Evolutionary conservation across 495 filamentous ascomycete species (phyloP), one percentile per base, ranked within the genome.

Genomic region (Penicillium paradoxum): DNA sequence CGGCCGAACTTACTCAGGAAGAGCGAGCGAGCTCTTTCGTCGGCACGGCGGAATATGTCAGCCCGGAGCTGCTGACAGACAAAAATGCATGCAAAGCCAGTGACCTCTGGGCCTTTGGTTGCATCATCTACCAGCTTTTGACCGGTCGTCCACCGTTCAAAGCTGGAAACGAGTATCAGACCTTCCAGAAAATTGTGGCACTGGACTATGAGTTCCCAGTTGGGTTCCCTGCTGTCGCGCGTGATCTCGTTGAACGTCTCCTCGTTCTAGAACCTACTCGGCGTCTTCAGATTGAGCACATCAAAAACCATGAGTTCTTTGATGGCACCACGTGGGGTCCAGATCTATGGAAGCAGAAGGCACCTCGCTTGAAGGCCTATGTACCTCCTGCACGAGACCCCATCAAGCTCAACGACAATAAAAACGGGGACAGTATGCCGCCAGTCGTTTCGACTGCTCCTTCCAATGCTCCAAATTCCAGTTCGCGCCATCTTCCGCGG

Each of bases 21-120:
- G 84, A 86, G 56, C 81, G 88, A 53, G 90, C 91, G 17, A 89
- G 87, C 29, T 97, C 93, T 4, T 99, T 99, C 71, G 95, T 99
- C 19, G 95, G 95, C 43, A 99, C 95, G 5, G 95, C 95, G 1
- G 95, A 99, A 67, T 99, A 99, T 64, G 95, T 99, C 56, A 96
- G 91, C 60, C 95, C 95, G 0, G 95, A 99, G 60, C 78, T 99
- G 27, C 76, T 99, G 55, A 95, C 86, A 2, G 89, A 96, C 56
- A 97, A 97, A 74, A 91, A 90, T 56, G 93, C 92, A 9, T 96
- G 95, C 74, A 99, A 97, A 72, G 90, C 95, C 18, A 96, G 91
- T 63, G 95, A 99, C 67, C 70, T 99, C 29, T 99, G 95, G 95
- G 95, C 95, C 3, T 97, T 97, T 75, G 95, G 95, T n/a, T 99